Base-by-base conservation (phyloP, 2,329 filamentous ascomycete genomes). In the Phialophora verrucosa region DNA sequence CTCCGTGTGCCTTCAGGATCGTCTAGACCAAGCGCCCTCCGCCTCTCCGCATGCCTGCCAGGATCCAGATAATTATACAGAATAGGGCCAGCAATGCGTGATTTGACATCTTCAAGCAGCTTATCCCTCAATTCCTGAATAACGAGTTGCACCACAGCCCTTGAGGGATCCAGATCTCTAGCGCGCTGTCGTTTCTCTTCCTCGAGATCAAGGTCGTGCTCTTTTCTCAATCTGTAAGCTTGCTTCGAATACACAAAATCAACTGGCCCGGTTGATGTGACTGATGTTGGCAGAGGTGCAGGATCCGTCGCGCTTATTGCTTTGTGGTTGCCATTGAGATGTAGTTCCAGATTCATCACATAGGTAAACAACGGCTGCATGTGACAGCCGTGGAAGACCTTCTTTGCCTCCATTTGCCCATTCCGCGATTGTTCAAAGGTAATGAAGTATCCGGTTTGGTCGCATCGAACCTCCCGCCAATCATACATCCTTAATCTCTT, bases 311-410 rank as follows among this genome's bases (percentile, higher is more conserved):
- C 83, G 70, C 79, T 76, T 71, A 87, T 83, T 72, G 89, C 88
- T 70, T 87, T 83, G 12, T 87, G 86, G 73, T 89, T 88, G 49
- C 88, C 88, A 73, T 88, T 88, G 68, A 85, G 84, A 70, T 90
- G 90, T 63, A 92, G 88, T 75, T 94, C 90, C 92, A 99, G 96
- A 53, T 88, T 87, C 91, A 99, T 94, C 67, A 86, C 85, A 73
- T 98, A 98, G 1, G 91, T 97, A 81, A 99, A 99, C 69, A 99
- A 87, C 5, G 91, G 86, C 51, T 90, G 90, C 76, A 91, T 90
- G 76, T 97, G 89, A 71, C 91, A 93, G 59, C 89, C 86, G 62
- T 87, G 84, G 77, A 88, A 93, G 76, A 93, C 97, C 68, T 91
- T 85, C 71, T 91, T 89, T 0, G 92, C 90, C 78, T 97, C 93